Conservation (phyloP, 2,329 filamentous ascomycete genomes). For the Talaromyces atroroseus region DNA sequence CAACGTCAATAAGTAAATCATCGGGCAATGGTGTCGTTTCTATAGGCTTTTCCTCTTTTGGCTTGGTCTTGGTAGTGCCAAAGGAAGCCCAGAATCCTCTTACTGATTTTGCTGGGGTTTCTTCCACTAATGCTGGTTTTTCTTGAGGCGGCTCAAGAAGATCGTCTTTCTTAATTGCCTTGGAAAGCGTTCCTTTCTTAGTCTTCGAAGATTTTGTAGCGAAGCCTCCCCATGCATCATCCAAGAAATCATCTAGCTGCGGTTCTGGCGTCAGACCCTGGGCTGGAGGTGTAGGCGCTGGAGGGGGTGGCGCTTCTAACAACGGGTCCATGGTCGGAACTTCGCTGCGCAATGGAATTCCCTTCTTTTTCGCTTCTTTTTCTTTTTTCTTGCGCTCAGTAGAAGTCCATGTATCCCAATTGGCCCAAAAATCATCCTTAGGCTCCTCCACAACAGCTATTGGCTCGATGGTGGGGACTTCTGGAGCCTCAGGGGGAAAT, state of each 20-base stretch:
- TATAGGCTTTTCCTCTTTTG: conserved; percentile 42
- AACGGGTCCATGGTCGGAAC: conserved; percentile 1
- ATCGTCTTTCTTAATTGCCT: conserved; percentile 19
- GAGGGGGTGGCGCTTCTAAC: conserved; percentile 41
- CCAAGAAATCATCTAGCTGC: conserved; percentile 20
- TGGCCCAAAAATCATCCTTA: conserved; percentile 11
- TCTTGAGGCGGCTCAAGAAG: conserved; percentile 26
- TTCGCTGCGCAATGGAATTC: conserved; percentile 8
- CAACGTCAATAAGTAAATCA: conserved; percentile 33
- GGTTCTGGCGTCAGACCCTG: conserved; percentile 40
- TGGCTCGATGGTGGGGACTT: conserved; percentile 19
- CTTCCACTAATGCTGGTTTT: conserved; percentile 28
- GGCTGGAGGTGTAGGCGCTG: conserved; percentile 44
- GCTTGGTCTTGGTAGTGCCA: conserved; percentile 36
- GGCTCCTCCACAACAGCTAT: conserved; percentile 25
- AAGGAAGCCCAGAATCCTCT: conserved; percentile 43
- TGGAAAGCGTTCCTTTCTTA: conserved; percentile 37
- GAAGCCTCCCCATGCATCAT: conserved; percentile 36
- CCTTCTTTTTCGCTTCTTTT: conserved; percentile 15
- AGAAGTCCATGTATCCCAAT: conserved; percentile 9
- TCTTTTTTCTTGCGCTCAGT: conserved; percentile 13
- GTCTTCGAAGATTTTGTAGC: conserved; percentile 31
- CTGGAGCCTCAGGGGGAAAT: conserved; percentile 16
- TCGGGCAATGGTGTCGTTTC: conserved; percentile 21
- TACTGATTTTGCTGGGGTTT: conserved; percentile 30